Conservation (phyloP, 2,329 filamentous ascomycete genomes). For the Teratosphaeria gauchensis region DNA sequence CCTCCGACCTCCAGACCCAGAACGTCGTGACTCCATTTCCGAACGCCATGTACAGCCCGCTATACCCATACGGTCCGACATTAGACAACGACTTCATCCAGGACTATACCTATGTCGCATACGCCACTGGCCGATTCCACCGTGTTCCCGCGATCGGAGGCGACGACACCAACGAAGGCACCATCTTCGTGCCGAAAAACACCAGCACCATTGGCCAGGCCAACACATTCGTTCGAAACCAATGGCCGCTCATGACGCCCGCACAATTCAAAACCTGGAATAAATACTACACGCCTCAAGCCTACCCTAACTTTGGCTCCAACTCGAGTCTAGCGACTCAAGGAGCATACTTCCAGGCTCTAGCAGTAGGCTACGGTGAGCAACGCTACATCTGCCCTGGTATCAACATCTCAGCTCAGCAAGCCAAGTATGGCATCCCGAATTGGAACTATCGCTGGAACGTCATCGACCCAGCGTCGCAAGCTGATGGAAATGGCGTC, state of each 20-base stretch:
- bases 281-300: slow-evolving; percentile 44
- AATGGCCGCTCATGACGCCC: slow-evolving; percentile 48
- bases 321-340: slow-evolving; percentile 6
- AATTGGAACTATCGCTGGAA: slow-evolving; percentile 64
- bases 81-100: slow-evolving; percentile 43
- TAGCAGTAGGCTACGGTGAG: slow-evolving; percentile 52
- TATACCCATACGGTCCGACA: slow-evolving; percentile 44
- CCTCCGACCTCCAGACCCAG: slow-evolving; percentile 34
- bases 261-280: slow-evolving; percentile 45
- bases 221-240: slow-evolving; percentile 47
- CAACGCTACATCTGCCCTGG: slow-evolving; percentile 57
- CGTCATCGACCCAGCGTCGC: slow-evolving; percentile 49
- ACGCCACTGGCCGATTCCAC: slow-evolving; percentile 40
- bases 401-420: slow-evolving; percentile 43
- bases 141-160: slow-evolving; percentile 47
- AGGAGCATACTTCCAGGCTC: slow-evolving; percentile 50
- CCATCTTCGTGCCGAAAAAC: slow-evolving; percentile 46
- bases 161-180: slow-evolving; percentile 56
- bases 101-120: slow-evolving; percentile 41
- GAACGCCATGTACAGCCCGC: slow-evolving; percentile 31
- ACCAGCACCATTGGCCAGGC: slow-evolving; percentile 40
- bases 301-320: slow-evolving; percentile 36
- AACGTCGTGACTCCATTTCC: slow-evolving; percentile 40
- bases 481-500: slow-evolving; percentile 50
- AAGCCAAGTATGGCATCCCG: slow-evolving; percentile 26